These are phyloP conservation scores for Ogataea thermomethanolica DNA, from an alignment of 805 yeast genomes.

Conservation along the genomic window DNA sequence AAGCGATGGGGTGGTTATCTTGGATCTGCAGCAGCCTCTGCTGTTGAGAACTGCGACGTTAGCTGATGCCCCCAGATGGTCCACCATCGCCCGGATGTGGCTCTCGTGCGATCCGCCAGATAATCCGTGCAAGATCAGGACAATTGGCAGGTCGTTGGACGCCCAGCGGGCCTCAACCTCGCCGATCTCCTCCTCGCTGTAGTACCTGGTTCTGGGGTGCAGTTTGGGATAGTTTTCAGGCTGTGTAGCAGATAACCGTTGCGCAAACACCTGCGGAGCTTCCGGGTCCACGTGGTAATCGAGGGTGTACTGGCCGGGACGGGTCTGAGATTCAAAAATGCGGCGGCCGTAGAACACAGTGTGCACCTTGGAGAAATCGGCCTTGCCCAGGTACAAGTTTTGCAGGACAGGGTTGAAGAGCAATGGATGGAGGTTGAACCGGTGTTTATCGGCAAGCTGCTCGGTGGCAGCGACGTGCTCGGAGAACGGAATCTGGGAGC, in stretches of 20 bases:
- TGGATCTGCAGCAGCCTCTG: slow-evolving; percentile 76
- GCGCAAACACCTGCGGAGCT: slow-evolving; percentile 28
- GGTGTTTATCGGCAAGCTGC: slow-evolving; percentile 36
- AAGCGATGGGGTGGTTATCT: slow-evolving; percentile 62
- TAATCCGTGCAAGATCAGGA: slow-evolving; percentile 65
- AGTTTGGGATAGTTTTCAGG: slow-evolving; percentile 55
- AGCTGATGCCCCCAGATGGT: slow-evolving; percentile 42
- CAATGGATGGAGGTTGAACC: slow-evolving; percentile 43
- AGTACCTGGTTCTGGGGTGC: slow-evolving; percentile 67
- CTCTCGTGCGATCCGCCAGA: slow-evolving; percentile 82
- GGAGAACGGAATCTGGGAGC: slow-evolving; percentile 23
- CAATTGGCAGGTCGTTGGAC: slow-evolving; percentile 48
- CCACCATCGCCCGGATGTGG: slow-evolving; percentile 55
- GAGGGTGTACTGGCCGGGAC: slow-evolving; percentile 42
- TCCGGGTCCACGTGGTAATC: slow-evolving; percentile 44
- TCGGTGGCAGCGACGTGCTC: slow-evolving; percentile 41
- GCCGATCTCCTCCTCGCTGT: slow-evolving; percentile 43
- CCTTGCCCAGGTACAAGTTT: slow-evolving; percentile 45
- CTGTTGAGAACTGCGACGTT: slow-evolving; percentile 59
- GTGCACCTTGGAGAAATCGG: slow-evolving; percentile 40
- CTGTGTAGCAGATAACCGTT: slow-evolving; percentile 36
- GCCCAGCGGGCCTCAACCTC: slow-evolving; percentile 31
- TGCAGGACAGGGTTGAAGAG: slow-evolving; percentile 48
- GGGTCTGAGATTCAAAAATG: slow-evolving; percentile 34
- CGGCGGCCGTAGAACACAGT: slow-evolving; percentile 45